Percentiles rank a stretch among this genome's conserved stretches.
Conservation (phyloP, 23 red algal species). For the Agarophyton chilense region DNA sequence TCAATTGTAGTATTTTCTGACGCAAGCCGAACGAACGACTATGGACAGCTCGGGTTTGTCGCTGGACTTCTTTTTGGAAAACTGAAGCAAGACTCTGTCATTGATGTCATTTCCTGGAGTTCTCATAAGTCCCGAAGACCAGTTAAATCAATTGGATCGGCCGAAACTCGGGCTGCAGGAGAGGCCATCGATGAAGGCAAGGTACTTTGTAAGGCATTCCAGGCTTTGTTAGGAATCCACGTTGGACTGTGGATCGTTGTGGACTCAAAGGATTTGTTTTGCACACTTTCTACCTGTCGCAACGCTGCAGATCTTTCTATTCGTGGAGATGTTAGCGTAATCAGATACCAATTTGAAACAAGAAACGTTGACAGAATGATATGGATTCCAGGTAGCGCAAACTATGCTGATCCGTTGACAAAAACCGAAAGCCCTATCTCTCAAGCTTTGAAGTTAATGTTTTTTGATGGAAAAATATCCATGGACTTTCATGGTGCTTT, state of each 20-base stretch:
- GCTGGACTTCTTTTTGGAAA: slow-evolving; percentile 43
- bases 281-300: slow-evolving; percentile 1
- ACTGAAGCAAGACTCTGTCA: not conserved
- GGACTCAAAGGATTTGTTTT: slow-evolving; percentile 16
- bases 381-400: slow-evolving; percentile 5
- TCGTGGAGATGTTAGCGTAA: not conserved
- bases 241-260: slow-evolving; percentile 25
- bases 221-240: not conserved
- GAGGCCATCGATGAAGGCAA: slow-evolving; percentile 31
- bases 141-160: slow-evolving; percentile 37
- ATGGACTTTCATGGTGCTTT: not conserved
- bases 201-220: not conserved
- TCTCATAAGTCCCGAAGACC: slow-evolving; percentile 34
- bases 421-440: slow-evolving; percentile 13
- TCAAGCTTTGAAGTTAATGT: not conserved
- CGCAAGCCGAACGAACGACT: not conserved
- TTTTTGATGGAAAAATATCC: slow-evolving; percentile 11
- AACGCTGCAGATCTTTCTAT: slow-evolving; percentile 5
- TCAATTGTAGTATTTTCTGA: slow-evolving; percentile 3
- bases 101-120: slow-evolving; percentile 2
- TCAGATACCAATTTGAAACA: slow-evolving; percentile 41
- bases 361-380: slow-evolving; percentile 32
- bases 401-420: slow-evolving; percentile 17
- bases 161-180: slow-evolving; percentile 38
- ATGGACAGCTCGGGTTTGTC: slow-evolving; percentile 44